phyloP scores from a whole-genome alignment of 2,329 filamentous ascomycete genomes.

The Fusarium sarcochroum region DNA sequence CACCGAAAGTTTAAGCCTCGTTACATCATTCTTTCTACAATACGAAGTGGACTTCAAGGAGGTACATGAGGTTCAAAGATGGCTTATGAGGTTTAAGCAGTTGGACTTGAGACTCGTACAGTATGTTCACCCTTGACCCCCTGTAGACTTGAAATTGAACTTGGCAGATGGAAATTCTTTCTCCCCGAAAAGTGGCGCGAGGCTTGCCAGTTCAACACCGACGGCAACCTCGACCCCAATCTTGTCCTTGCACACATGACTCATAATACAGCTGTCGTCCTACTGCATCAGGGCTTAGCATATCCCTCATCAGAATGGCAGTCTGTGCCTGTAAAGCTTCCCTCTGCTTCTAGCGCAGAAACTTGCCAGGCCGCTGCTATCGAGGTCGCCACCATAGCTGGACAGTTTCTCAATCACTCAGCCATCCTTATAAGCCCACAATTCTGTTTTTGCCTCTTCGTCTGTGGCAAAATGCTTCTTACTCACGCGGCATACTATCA shows the following conservation, averaged over 20 bases:
- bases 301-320: conserved; percentile 41
- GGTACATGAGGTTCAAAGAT: conserved; percentile 55
- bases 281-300: conserved; percentile 43
- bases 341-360: conserved; percentile 35
- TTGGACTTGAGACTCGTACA: conserved; percentile 59
- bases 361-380: conserved; percentile 34
- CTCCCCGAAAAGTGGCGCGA: conserved; percentile 60
- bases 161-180: conserved; percentile 60
- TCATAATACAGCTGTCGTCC: conserved; percentile 45
- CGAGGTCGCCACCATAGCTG: conserved; percentile 32
- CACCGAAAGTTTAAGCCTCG: conserved; percentile 58
- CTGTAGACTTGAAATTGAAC: too few species aligned
- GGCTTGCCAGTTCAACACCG: conserved; percentile 56
- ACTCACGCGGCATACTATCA: conserved; percentile 27
- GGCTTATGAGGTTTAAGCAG: conserved; percentile 62
- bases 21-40: conserved; percentile 60
- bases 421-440: conserved; percentile 25
- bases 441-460: conserved; percentile 39
- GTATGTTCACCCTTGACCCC: conserved; percentile 33
- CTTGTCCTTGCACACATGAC: conserved; percentile 46
- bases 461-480: conserved; percentile 35
- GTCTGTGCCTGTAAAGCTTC: conserved; percentile 24
- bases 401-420: conserved; percentile 26
- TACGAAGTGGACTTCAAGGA: conserved; percentile 56
- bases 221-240: conserved; percentile 60